Base-by-base conservation (phyloP, 2,329 filamentous ascomycete genomes). In the Hymenoscyphus fructigenus region DNA sequence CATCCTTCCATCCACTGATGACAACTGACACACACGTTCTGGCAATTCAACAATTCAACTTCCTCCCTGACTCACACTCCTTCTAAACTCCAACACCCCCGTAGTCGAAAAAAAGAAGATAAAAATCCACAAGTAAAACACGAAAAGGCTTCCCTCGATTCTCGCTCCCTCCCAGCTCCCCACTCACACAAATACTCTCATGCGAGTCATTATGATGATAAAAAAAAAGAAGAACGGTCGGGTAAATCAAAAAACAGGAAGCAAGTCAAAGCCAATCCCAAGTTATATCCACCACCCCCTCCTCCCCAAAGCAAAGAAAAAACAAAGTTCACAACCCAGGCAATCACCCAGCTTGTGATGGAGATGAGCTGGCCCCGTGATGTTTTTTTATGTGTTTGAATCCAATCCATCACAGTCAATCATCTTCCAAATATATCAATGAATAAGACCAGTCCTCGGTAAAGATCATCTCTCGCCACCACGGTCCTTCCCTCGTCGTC, bases 401-500 rank as follows among this genome's bases (percentile, higher is more conserved):
- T 60, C 57, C 44, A 61, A 65, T 60, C 64, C 60, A 65, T 60
- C 64, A 61, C 57, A 47, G 36, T 28, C n/a, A 78, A 81, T 63
- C 29, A 64, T 55, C 57, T 55, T 57, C 44, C 59, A 60, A 20
- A 59, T 63, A 50, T 50, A 50, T 50, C 44, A 50, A 50, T 50
- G 44, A 50, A 50, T 26, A 50, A 50, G 44, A 50, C 34, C n/a
- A 50, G 26, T 50, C 44, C 20, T 9, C 9, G 14, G 56, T n/a
- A 23, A 41, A n/a, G 78, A 81, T 64, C 59, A 67, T 59, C 65
- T 59, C 32, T 64, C 64, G 15, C 64, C 65, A 12, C 65, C 70
- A 20, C 73, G 65, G 90, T 83, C 71, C 89, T 91, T 79, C 90
- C 91, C 92, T 76, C 93, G 86, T 76, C 93, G 85, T 72, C 95